phyloP scores from a whole-genome alignment of 1,284 basidiomycete species.

The Trichosporon ovoides region DNA sequence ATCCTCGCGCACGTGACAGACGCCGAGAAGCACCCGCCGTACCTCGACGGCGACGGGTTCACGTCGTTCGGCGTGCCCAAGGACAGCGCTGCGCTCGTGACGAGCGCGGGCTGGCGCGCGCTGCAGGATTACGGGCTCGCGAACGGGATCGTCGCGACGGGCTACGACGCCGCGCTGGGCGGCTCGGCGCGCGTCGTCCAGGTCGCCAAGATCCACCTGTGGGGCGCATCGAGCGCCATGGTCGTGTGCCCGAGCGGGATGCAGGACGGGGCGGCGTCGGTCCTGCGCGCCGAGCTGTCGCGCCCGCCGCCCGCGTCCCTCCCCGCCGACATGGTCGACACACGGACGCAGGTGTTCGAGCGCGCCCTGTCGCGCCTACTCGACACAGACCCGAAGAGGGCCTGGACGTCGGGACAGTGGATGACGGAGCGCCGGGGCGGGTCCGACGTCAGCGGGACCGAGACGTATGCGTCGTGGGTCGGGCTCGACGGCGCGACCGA shows the following conservation, averaged over 20 bases:
- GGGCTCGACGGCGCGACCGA: constrained; percentile 6
- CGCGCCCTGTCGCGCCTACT: constrained; percentile 13
- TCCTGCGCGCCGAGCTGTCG: constrained; percentile 7
- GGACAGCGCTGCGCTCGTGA: constrained; percentile 13
- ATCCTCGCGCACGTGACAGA: constrained; percentile 10
- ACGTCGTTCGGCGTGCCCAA: constrained; percentile 14
- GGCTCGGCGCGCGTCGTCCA: constrained; percentile 17
- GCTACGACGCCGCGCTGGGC: constrained; percentile 11
- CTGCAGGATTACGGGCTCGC: constrained; percentile 16
- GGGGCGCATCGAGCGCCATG: constrained; percentile 10
- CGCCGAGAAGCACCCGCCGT: constrained; percentile 19
- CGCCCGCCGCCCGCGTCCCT: background rate
- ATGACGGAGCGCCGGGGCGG: constrained; percentile 78
- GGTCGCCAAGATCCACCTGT: constrained; percentile 17
- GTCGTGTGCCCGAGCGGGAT: constrained; percentile 17
- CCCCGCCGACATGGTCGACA: background rate
- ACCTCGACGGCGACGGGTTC: constrained; percentile 14
- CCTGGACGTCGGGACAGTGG: constrained; percentile 75
- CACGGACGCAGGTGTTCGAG: constrained; percentile 5
- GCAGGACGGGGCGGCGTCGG: constrained; percentile 18
- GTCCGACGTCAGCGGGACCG: constrained; percentile 68
- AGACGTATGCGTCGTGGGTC: constrained; percentile 52
- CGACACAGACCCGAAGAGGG: constrained; percentile 53
- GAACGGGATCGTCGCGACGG: constrained; percentile 16
- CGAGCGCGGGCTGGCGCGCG: constrained; percentile 14